Evolutionary conservation across 2,329 filamentous ascomycete species (phyloP).

Genomic region (Malbranchea zuffiana): DNA sequence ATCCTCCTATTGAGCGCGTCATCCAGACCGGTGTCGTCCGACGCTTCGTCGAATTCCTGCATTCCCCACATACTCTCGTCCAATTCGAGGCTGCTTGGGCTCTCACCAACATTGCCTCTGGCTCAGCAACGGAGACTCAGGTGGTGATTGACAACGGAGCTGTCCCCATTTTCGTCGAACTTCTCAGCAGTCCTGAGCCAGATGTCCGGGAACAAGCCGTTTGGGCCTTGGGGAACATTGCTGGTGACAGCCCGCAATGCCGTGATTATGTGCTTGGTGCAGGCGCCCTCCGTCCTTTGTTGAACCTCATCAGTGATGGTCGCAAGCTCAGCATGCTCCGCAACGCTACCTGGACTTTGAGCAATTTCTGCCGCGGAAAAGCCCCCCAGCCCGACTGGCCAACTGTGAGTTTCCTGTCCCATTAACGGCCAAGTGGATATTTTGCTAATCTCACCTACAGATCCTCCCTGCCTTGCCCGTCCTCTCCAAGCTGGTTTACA

Average conservation of each 20-base stretch:
- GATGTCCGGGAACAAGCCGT: conserved; percentile 97
- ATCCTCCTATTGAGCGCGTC: conserved; percentile 96
- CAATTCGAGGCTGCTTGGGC: conserved; percentile 99
- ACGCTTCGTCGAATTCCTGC: conserved; percentile 96
- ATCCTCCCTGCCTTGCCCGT: conserved; percentile 92
- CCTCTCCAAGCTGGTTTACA: conserved; percentile 94
- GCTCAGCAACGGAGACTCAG: conserved; percentile 93
- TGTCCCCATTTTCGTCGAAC: conserved; percentile 95
- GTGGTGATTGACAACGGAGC: conserved; percentile 97
- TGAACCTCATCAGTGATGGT: conserved; percentile 86
- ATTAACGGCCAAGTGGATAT: background rate
- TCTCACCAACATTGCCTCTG: conserved; percentile 96
- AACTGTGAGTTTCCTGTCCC: conserved; percentile 56
- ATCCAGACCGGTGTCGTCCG: conserved; percentile 97
- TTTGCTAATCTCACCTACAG: conserved; percentile 39
- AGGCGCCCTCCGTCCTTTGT: conserved; percentile 80
- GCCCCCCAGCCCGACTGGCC: conserved; percentile 97
- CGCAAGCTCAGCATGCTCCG: conserved; percentile 98
- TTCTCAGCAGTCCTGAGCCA: conserved; percentile 87
- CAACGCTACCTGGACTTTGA: conserved; percentile 97
- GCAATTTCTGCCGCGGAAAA: conserved; percentile 99
- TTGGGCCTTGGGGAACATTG: conserved; percentile 97
- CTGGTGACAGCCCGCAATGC: conserved; percentile 94
- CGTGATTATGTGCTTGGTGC: conserved; percentile 90
- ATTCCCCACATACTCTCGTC: conserved; percentile 92